Conservation (phyloP, 2,329 filamentous ascomycete genomes). For the Venturia nashicola region DNA sequence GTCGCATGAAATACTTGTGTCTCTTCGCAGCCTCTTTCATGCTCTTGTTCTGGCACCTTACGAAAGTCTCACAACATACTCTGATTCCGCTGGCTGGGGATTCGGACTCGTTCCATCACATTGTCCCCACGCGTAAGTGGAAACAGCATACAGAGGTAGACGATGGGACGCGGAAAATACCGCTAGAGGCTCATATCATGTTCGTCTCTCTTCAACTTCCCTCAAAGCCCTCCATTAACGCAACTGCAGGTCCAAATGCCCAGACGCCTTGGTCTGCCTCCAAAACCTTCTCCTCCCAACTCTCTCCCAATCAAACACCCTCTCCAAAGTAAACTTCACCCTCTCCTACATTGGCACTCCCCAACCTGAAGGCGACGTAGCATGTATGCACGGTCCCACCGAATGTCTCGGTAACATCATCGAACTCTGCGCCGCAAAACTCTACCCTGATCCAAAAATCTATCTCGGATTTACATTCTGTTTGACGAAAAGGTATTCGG, state of each 20-base stretch:
- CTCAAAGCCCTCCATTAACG: not conserved
- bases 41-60: not conserved
- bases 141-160: not conserved
- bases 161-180: slow-evolving; percentile 35
- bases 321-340: slow-evolving; percentile 79
- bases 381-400: slow-evolving; percentile 76
- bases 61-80: not conserved
- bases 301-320: slow-evolving; percentile 57
- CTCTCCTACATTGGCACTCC: slow-evolving; percentile 79
- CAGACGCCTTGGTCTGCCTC: slow-evolving; percentile 77
- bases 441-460: slow-evolving; percentile 76
- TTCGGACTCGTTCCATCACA: not conserved
- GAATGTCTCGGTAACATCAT: slow-evolving; percentile 94
- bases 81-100: not conserved
- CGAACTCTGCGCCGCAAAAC: slow-evolving; percentile 74
- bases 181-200: slow-evolving; percentile 92
- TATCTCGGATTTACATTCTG: slow-evolving; percentile 93
- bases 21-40: not conserved
- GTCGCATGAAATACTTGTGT: not conserved
- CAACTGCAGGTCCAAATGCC: slow-evolving; percentile 54
- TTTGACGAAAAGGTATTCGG: slow-evolving; percentile 58
- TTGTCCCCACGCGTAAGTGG: not conserved
- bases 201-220: slow-evolving; percentile 15
- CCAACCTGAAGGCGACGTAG: slow-evolving; percentile 58
- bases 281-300: slow-evolving; percentile 68